Evolutionary conservation across 495 filamentous ascomycete genomes (phyloP), one percentile per base, ranked within the genome.

Genomic region (Aspergillus kassunensis): DNA sequence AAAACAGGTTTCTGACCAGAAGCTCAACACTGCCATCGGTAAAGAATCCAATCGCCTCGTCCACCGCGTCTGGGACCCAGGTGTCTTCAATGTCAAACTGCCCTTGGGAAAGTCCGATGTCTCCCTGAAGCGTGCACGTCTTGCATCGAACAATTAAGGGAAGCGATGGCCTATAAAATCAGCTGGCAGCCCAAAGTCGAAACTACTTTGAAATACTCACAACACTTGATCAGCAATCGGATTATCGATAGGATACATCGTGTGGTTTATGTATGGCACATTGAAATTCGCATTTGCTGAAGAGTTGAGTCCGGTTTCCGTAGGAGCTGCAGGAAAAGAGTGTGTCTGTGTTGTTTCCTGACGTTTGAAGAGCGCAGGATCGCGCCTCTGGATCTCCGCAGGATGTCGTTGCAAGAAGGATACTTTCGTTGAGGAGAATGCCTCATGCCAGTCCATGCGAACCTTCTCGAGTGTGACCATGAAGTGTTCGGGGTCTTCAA

Each of bases 81-180:
- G 30, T 60, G 3, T 46, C 31, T 25, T 47, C 49, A 6, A 59
- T 20, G 9, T 31, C 53, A 25, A 66, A 53, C 11, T 58, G 56
- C 16, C 61, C 65, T 16, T 59, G 40, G 13, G 52, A 46, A 13
- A 68, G 54, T 19, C 66, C 56, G 21, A 68, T 59, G 12, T 27
- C 56, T 9, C 64, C 65, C 44, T 54, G 43, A 2, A 62, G 19
- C 8, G 61, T 56, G 44, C 65, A 69, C 25, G 64, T 65, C 40
- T 65, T 69, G 58, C 65, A 69, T 7, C 53, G 36, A 11, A 69
- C 47, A 9, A 43, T 51, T n/a, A 60, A 29, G 19, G 16, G 25
- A 15, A 34, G 12, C 12, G 43, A 20, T 42, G 49, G 27, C 25
- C 29, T 42, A 39, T 12, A 51, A 11, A 20, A 33, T 42, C n/a